A percentile compares a stretch with the other conserved stretches of the same genome.
Conservation (phyloP, 495 filamentous ascomycete species). For the Pyrenula aspistea region DNA sequence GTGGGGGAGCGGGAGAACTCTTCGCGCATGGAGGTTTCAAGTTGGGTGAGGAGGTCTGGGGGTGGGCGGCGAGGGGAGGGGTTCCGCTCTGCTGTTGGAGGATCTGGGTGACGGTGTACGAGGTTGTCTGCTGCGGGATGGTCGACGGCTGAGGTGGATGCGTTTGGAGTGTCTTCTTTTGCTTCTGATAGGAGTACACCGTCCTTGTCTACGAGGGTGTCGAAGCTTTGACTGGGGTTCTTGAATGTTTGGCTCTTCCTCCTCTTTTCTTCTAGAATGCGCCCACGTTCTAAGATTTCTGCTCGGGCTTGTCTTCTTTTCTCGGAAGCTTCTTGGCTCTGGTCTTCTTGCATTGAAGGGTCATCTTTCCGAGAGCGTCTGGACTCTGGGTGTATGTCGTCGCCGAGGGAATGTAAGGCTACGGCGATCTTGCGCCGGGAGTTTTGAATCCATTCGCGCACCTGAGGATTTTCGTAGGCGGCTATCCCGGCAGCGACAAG, state of each 20-base stretch:
- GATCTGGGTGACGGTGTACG: neutral
- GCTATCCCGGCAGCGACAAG: conserved; percentile 73
- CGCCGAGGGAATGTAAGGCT: conserved; percentile 64
- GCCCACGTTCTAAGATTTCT: conserved; percentile 56
- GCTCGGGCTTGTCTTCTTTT: conserved; percentile 56
- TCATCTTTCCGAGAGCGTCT: conserved; percentile 20
- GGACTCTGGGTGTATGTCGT: conserved; percentile 53
- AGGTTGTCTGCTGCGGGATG: conserved; percentile 13
- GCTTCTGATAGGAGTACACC: conserved; percentile 27
- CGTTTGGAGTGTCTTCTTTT: conserved; percentile 8
- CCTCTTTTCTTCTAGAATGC: conserved; percentile 26
- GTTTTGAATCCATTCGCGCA: conserved; percentile 62
- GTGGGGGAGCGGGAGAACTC: conserved; percentile 13
- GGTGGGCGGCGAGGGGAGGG: neutral
- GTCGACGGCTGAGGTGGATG: conserved; percentile 34
- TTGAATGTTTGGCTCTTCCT: conserved; percentile 9
- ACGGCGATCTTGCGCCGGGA: conserved; percentile 68
- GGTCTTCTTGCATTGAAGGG: conserved; percentile 42
- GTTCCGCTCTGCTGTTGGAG: neutral
- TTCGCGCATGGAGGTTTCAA: conserved; percentile 1
- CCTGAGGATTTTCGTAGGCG: conserved; percentile 73
- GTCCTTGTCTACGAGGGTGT: conserved; percentile 41
- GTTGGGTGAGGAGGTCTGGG: conserved; percentile 1
- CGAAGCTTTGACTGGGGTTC: conserved; percentile 30
- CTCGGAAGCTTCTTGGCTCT: conserved; percentile 55